phyloP scores from a whole-genome alignment of 192 early-diverging fungal genomes.

The Coemansia sp. region DNA sequence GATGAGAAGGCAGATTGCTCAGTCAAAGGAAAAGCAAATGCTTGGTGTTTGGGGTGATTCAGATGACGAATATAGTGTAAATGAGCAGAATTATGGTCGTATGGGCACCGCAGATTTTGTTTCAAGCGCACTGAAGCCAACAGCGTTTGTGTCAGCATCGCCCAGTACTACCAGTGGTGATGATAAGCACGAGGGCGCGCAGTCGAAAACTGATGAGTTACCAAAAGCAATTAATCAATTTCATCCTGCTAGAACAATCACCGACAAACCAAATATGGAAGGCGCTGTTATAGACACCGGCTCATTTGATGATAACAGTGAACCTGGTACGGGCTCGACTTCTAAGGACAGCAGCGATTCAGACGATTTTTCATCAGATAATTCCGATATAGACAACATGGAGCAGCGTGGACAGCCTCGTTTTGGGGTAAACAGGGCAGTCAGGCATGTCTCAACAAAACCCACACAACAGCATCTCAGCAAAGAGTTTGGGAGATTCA shows the following conservation, averaged over 20 bases:
- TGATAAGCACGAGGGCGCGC: background rate
- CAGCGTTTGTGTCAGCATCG: conserved; percentile 24
- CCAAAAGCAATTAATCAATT: background rate
- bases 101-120: background rate
- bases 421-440: background rate
- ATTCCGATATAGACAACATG: background rate
- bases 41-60: conserved; percentile 42
- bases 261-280: background rate
- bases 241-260: too few species aligned
- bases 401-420: background rate
- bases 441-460: background rate
- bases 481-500: conserved; percentile 85
- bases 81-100: background rate
- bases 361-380: background rate
- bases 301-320: background rate
- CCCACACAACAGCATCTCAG: conserved; percentile 8
- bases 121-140: conserved; percentile 9
- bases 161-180: background rate
- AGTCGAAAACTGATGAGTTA: background rate
- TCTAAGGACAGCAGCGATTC: conserved; percentile 14
- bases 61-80: conserved; percentile 3
- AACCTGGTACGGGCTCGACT: background rate
- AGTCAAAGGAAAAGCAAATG: conserved; percentile 36
- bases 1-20: background rate
- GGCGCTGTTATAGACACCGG: background rate